Percentiles rank a stretch among this genome's conserved stretches.
These are phyloP conservation scores for Fragaria vesca DNA, from an alignment of 306 rosid genomes.

Conservation along the genomic window DNA sequence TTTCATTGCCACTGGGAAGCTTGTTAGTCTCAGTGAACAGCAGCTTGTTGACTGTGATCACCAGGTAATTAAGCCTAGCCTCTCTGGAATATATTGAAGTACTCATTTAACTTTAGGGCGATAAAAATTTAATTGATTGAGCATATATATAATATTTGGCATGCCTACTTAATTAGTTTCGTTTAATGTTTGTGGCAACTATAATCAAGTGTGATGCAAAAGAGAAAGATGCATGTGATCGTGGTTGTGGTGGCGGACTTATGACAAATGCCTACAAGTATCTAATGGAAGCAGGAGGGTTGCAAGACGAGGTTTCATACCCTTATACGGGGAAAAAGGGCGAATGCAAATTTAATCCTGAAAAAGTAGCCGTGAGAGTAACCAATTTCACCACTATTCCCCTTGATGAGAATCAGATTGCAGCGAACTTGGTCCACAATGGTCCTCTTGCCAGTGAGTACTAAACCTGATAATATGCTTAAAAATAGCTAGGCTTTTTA, in stretches of 20 bases:
- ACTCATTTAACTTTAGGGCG: neutral
- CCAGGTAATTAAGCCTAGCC: neutral
- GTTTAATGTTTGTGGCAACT: neutral
- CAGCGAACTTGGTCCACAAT: constrained; percentile 59
- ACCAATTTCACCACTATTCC: constrained; percentile 70
- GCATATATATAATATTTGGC: neutral
- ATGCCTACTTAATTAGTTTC: neutral
- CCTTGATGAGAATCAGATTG: constrained; percentile 68
- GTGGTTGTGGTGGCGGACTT: constrained; percentile 75
- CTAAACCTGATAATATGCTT: neutral
- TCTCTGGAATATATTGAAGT: neutral
- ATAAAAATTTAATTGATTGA: neutral
- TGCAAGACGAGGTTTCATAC: constrained; percentile 67
- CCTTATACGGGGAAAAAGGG: constrained; percentile 58
- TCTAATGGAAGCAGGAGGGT: constrained; percentile 73
- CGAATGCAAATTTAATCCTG: constrained; percentile 54
- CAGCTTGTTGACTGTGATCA: constrained; percentile 90
- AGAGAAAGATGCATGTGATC: constrained; percentile 50
- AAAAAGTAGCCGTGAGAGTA: constrained; percentile 53
- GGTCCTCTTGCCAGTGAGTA: constrained; percentile 82
- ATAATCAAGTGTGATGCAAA: constrained; percentile 55
- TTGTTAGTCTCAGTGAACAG: constrained; percentile 84
- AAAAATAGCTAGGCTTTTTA: neutral
- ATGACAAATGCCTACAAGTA: constrained; percentile 92
- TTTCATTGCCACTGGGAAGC: constrained; percentile 74